Evolutionary conservation across 257 asterid genomes (phyloP), one percentile per base, ranked within the genome.

Genomic region (Striga asiatica): DNA sequence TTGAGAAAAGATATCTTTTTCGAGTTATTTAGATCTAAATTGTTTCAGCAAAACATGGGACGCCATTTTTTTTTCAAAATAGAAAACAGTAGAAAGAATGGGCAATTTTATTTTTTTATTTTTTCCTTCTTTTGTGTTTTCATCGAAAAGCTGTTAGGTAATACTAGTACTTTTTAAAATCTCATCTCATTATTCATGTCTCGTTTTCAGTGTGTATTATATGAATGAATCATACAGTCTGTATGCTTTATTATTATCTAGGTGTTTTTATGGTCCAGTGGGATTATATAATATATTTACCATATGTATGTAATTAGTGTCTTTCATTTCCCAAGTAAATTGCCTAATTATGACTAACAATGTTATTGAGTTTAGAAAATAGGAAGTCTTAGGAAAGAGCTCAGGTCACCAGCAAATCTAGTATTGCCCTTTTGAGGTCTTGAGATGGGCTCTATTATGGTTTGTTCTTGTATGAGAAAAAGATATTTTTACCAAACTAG

Each of bases 231-330:
- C 10, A 19, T 42, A 56, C 48, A 21, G 22, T 58, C 3, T 28
- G 10, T 71, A 10, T 61, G 28, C 39, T 45, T 55, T 14, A 16
- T 4, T 46, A 17, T 52, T 19, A 64, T 49, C 58, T 27, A 2
- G 7, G 32, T 71, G 56, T 60, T 56, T 55, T 48, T 31, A 28
- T 50, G 47, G 34, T 50, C 32, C 56, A 48, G 53, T 65, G 57
- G 47, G 67, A 60, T 52, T 65, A 60, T 68, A 45, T 72, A 62
- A 55, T 8, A 23, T 11, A 8, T 68, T 52, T 72, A 62, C 60
- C 7, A 23, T 11, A 8, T 32, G 38, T 32, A 35, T 41, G 7
- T 57, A 29, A 34, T 50, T 25, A 32, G 24, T 41, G 45, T 41
- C 56, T 27, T 51, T 41, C 12, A 16, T 19, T 61, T 38, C 52